Evolutionary conservation across 1,139 yeast genomes (phyloP), one percentile per base, ranked within the genome.

Genomic region (Blastobotrys apis): DNA sequence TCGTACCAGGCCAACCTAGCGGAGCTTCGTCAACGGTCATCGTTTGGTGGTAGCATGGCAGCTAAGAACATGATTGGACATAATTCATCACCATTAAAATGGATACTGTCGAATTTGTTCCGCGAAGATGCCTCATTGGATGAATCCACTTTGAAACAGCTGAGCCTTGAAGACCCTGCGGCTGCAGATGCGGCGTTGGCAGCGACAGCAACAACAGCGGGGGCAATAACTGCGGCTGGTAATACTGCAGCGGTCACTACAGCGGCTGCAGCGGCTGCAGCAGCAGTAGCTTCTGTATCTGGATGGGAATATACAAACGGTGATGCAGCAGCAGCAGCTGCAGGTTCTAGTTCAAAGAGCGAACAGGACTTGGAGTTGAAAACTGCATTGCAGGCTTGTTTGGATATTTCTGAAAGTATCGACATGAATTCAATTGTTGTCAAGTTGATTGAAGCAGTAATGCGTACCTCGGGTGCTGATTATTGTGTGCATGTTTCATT

Each of bases 351-450:
- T 10, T 12, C 26, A 13, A 44, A 38, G 22, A 41, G 41, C 4
- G 50, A 47, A 25, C 53, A 46, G 33, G 54, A 53, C 36, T 37
- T 44, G 25, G 59, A 58, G 36, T 51, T 58, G 37, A 58, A 58
- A 44, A 49, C 53, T 12, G 62, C 66, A 2, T 50, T 64, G 41
- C 68, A 68, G 48, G 71, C 77, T 2, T 75, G 80, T 53, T 62
- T 75, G 25, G 70, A 71, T 26, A 74, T 77, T 26, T 71, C 78
- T 0, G 79, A 74, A 52, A 69, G 77, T 2, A 65, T 70, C 12
- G 69, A 69, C 44, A 62, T 65, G 41, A 67, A 64, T 6, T 56
- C 69, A 3, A 74, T 75, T 44, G 60, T 71, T 3, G 57, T 62
- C 38, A 72, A 66, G 42, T 55, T 77, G 25, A 60, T 75, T 1